Evolutionary conservation across 495 filamentous ascomycete species (phyloP).

Genomic region (Rostrohypoxylon terebratum): DNA sequence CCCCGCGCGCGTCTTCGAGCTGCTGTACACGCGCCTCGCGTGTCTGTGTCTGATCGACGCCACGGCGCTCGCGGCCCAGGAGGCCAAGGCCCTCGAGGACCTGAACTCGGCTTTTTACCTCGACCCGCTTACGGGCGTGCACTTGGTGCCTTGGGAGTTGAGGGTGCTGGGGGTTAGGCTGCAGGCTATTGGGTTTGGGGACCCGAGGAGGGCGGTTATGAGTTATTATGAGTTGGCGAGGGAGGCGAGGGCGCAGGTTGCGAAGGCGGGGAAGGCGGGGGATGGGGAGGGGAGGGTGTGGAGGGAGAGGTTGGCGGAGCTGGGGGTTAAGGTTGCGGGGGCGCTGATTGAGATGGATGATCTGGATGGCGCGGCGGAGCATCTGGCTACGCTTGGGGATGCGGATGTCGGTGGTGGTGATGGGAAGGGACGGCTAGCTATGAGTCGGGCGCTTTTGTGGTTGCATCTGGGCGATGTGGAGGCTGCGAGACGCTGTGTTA

Average conservation of each 20-base stretch:
- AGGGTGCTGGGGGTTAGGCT: conserved; percentile 83
- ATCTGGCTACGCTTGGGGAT: conserved; percentile 65
- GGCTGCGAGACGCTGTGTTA: conserved; percentile 68
- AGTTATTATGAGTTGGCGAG: conserved; percentile 87
- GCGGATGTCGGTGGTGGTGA: conserved; percentile 51
- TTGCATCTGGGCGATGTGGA: conserved; percentile 80
- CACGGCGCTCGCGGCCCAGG: conserved; percentile 80
- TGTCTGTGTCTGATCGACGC: conserved; percentile 79
- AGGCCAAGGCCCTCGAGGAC: conserved; percentile 86
- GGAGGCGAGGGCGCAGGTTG: conserved; percentile 72
- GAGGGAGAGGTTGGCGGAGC: conserved; percentile 74
- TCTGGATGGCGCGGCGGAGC: conserved; percentile 75
- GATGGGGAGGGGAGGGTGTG: conserved; percentile 69
- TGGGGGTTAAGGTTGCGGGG: conserved; percentile 82
- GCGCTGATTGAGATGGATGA: conserved; percentile 93
- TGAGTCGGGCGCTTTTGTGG: conserved; percentile 72
- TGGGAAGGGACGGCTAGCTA: conserved; percentile 54
- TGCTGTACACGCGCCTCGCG: conserved; percentile 86
- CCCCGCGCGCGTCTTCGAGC: conserved; percentile 72
- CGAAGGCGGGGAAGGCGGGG: conserved; percentile 46
- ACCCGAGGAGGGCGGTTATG: conserved; percentile 85
- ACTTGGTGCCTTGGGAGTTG: conserved; percentile 88
- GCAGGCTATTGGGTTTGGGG: conserved; percentile 84
- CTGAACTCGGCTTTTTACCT: conserved; percentile 77
- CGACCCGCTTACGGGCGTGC: conserved; percentile 60